Evolutionary conservation across 345 rosid genomes (phyloP).

Genomic region (Stellera chamaejasme): DNA sequence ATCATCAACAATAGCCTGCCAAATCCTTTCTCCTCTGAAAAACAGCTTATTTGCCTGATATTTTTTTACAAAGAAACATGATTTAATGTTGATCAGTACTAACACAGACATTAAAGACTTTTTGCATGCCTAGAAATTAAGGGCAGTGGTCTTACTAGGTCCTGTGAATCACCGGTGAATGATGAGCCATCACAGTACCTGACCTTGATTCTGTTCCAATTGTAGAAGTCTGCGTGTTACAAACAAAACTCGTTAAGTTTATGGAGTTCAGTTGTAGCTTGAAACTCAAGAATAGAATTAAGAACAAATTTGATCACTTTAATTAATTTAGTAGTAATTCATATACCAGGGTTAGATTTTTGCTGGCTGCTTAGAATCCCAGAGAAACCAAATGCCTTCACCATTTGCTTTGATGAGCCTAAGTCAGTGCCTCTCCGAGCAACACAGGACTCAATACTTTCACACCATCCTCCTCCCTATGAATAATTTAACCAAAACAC

Average conservation of each 20-base stretch:
- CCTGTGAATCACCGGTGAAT: conserved; percentile 73
- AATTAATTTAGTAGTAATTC: background rate
- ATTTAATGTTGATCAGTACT: background rate
- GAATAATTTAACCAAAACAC: background rate
- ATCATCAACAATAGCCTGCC: conserved; percentile 65
- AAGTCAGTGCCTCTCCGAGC: conserved; percentile 45
- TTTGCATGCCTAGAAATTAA: background rate
- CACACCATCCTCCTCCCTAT: conserved; percentile 99
- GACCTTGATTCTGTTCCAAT: conserved; percentile 87
- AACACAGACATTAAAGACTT: too few relatives aligned
- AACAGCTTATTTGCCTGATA: conserved; percentile 60
- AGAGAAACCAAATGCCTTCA: conserved; percentile 54
- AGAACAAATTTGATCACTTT: too few relatives aligned
- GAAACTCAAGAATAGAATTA: too few relatives aligned
- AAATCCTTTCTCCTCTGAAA: conserved; percentile 81
- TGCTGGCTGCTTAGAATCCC: conserved; percentile 64
- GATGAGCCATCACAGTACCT: conserved; percentile 94
- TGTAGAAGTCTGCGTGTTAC: conserved; percentile 49
- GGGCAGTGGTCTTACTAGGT: conserved; percentile 44
- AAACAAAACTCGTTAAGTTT: background rate
- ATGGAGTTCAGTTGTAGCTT: too few relatives aligned
- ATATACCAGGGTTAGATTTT: conserved; percentile 68
- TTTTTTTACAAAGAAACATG: background rate
- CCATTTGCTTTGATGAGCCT: conserved; percentile 80
- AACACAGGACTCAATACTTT: conserved; percentile 42